Conservation (phyloP, 352 stramenopile genomes). For the Phytophthora tentaculata region DNA sequence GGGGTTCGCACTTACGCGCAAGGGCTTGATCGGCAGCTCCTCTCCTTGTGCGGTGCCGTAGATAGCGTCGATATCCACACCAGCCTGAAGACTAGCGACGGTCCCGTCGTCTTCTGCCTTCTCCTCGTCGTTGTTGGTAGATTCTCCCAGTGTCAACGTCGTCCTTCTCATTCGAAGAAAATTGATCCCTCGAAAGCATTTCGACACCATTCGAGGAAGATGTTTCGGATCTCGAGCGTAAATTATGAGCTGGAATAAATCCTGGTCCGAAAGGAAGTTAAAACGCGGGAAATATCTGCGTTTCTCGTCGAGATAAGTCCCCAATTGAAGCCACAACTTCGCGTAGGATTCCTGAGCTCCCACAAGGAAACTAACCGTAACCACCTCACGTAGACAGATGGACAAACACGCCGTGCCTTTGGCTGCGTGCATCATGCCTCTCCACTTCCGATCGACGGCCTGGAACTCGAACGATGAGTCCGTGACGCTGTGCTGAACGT, state of each 20-base stretch:
- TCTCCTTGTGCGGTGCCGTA: constrained; percentile 37
- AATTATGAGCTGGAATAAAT: constrained; percentile 66
- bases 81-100: constrained; percentile 8
- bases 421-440: constrained; percentile 65
- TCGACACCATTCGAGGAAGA: constrained; percentile 52
- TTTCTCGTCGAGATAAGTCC: constrained; percentile 65
- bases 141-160: constrained; percentile 13
- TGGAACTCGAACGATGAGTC: constrained; percentile 69
- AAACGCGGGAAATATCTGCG: constrained; percentile 62
- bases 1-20: constrained; percentile 50
- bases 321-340: constrained; percentile 63
- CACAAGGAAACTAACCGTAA: constrained; percentile 58
- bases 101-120: neutral
- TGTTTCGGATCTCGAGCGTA: constrained; percentile 41
- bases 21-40: constrained; percentile 42
- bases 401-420: constrained; percentile 55
- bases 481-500: constrained; percentile 64
- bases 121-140: constrained; percentile 1
- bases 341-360: constrained; percentile 50
- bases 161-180: constrained; percentile 37
- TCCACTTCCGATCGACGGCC: constrained; percentile 71
- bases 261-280: constrained; percentile 68
- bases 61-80: constrained; percentile 54
- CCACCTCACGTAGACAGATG: constrained; percentile 64
- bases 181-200: constrained; percentile 56